Percentiles rank a stretch among this genome's conserved stretches.
These are phyloP conservation scores for Solanum sejunctum DNA, from an alignment of 257 asterid species.

Conservation along the genomic window DNA sequence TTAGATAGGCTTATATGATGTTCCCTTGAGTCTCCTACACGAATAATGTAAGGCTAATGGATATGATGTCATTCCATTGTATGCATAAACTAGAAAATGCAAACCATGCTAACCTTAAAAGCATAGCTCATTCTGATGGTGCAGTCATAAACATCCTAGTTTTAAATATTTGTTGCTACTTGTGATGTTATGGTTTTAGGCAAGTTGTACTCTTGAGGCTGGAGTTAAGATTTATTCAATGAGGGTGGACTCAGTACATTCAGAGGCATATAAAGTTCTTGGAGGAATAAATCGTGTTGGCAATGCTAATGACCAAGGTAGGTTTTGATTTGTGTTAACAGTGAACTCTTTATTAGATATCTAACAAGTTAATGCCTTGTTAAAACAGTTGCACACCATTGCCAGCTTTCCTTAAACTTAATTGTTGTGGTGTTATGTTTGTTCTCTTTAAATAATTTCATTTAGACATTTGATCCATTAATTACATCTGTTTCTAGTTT, in stretches of 20 bases:
- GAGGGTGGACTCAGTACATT: slow-evolving; percentile 96
- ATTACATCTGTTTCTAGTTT: neutral
- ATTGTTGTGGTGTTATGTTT: neutral
- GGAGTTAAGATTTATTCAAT: slow-evolving; percentile 93
- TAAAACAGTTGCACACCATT: neutral
- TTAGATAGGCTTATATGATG: neutral
- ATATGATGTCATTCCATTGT: neutral
- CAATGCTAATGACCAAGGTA: slow-evolving; percentile 69
- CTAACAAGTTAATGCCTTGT: neutral
- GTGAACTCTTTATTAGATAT: neutral
- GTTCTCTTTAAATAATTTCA: neutral
- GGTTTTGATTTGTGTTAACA: neutral
- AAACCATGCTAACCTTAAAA: neutral
- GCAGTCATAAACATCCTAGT: neutral
- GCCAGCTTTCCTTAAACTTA: neutral
- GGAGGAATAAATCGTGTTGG: slow-evolving; percentile 97
- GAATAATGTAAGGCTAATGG: neutral
- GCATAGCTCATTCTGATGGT: neutral
- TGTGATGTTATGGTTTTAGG: slow-evolving; percentile 29
- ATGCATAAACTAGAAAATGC: neutral
- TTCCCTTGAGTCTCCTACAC: neutral
- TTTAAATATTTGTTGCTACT: neutral
- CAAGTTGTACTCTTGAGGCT: slow-evolving; percentile 98
- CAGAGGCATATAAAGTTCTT: slow-evolving; percentile 95
- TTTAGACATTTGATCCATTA: neutral